Evolutionary conservation across 257 asterid genomes (phyloP).

Genomic region (Coffea canephora): DNA sequence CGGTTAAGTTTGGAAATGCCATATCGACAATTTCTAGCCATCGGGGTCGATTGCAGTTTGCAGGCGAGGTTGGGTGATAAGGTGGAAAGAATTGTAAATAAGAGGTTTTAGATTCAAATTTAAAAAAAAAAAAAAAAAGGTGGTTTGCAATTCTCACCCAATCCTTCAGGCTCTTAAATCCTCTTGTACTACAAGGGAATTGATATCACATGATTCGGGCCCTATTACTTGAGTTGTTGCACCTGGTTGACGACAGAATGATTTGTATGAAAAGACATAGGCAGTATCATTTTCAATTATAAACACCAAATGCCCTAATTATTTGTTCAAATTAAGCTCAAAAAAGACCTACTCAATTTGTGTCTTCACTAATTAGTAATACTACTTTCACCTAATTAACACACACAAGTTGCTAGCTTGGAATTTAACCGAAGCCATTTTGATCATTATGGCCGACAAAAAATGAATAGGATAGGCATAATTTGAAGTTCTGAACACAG

Average conservation of each 20-base stretch:
- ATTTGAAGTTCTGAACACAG: too few relatives aligned
- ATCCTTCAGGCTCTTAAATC: constrained; percentile 24
- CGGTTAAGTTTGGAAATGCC: not conserved
- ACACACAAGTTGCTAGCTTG: not conserved
- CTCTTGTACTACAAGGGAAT: not conserved
- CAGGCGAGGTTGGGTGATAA: too few relatives aligned
- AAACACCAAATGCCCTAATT: not conserved
- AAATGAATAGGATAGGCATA: too few relatives aligned
- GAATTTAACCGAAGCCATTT: not conserved
- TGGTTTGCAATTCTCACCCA: constrained; percentile 9
- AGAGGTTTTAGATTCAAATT: too few relatives aligned
- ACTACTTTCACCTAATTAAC: too few relatives aligned
- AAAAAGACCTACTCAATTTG: not conserved
- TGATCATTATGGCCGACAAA: too few relatives aligned
- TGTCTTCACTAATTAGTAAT: not conserved
- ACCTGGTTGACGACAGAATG: not conserved
- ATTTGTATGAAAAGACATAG: not conserved
- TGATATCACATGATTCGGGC: not conserved
- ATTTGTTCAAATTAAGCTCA: not conserved
- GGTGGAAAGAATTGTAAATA: too few relatives aligned
- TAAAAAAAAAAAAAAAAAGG: too few relatives aligned
- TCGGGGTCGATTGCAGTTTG: too few relatives aligned
- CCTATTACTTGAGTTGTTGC: not conserved
- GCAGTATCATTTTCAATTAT: not conserved
- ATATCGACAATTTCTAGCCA: not conserved